A percentile compares a stretch with the other conserved stretches of the same genome.
Evolutionary conservation across 1,284 basidiomycete species (phyloP).

Genomic region (Laetiporus sulphureus): DNA sequence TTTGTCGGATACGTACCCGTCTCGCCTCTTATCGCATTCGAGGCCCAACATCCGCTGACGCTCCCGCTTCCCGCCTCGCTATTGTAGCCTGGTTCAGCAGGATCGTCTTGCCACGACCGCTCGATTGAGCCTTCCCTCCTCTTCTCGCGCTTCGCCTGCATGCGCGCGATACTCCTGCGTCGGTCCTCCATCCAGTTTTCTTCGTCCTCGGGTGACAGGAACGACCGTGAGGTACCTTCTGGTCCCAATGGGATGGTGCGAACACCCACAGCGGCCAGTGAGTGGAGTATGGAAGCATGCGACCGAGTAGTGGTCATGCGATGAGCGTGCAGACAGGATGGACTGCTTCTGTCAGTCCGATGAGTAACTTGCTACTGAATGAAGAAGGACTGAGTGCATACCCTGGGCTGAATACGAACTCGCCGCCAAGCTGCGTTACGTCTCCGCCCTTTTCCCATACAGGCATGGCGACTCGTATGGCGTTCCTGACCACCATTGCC

Average conservation of each 20-base stretch:
- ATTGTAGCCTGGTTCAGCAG: conserved; percentile 13
- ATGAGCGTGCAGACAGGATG: conserved; percentile 58
- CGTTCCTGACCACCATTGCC: conserved; percentile 62
- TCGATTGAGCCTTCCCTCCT: conserved; percentile 9
- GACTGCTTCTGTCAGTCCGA: conserved; percentile 32
- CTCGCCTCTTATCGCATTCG: conserved; percentile 1
- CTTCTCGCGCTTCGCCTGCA: conserved; percentile 20
- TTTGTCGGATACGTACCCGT: not conserved
- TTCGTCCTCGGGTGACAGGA: conserved; percentile 14
- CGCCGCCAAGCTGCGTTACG: conserved; percentile 75
- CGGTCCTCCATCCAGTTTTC: conserved; percentile 23
- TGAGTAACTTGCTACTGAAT: conserved; percentile 8
- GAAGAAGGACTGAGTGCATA: conserved; percentile 28
- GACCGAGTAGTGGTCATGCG: conserved; percentile 66
- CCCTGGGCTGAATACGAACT: conserved; percentile 83
- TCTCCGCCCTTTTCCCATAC: conserved; percentile 78
- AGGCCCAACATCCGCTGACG: conserved; percentile 17
- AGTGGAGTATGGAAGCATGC: conserved; percentile 62
- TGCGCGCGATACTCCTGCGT: conserved; percentile 17
- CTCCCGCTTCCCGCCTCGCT: conserved; percentile 17
- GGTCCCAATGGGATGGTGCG: conserved; percentile 10
- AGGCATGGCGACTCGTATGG: conserved; percentile 65
- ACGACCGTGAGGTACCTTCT: conserved; percentile 7
- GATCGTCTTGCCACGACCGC: conserved; percentile 6
- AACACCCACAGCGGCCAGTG: conserved; percentile 57